Percentiles rank a stretch among this genome's conserved stretches.
Evolutionary conservation across 352 stramenopile genomes (phyloP).

Genomic region (Globisporangium middletonii): DNA sequence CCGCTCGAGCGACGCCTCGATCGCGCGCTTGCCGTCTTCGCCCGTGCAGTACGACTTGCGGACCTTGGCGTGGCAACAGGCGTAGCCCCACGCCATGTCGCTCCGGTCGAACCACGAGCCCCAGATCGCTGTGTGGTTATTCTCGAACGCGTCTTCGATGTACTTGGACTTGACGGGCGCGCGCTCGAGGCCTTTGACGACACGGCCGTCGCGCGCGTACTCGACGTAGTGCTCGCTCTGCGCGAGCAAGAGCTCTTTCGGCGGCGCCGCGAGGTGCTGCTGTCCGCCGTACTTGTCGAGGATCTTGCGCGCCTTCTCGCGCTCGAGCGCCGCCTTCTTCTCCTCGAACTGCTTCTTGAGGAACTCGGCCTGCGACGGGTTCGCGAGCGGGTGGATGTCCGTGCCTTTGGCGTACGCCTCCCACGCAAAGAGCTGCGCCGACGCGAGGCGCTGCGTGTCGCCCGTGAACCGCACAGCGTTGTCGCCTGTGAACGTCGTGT

Average conservation of each 20-base stretch:
- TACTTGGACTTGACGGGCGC: slow-evolving; percentile 95
- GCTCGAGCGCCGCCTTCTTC: slow-evolving; percentile 60
- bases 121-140: slow-evolving; percentile 97
- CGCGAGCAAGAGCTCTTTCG: slow-evolving; percentile 75
- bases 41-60: slow-evolving; percentile 96
- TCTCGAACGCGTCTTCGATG: slow-evolving; percentile 94
- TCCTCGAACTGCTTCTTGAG: slow-evolving; percentile 93
- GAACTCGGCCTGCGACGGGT: slow-evolving; percentile 95
- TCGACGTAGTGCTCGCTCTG: slow-evolving; percentile 90
- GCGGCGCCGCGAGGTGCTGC: slow-evolving; percentile 87
- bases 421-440: slow-evolving; percentile 95
- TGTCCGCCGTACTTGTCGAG: slow-evolving; percentile 96
- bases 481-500: slow-evolving; percentile 93
- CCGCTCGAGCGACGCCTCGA: slow-evolving; percentile 59
- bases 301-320: slow-evolving; percentile 68
- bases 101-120: slow-evolving; percentile 96
- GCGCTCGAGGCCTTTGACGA: slow-evolving; percentile 78
- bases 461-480: slow-evolving; percentile 93
- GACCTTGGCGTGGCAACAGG: slow-evolving; percentile 94
- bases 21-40: slow-evolving; percentile 85
- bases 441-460: slow-evolving; percentile 90
- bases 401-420: slow-evolving; percentile 90
- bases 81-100: slow-evolving; percentile 96
- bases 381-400: slow-evolving; percentile 94
- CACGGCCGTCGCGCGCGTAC: slow-evolving; percentile 90